phyloP scores from a whole-genome alignment of 75 land plant species.

The Larix kaempferi region DNA sequence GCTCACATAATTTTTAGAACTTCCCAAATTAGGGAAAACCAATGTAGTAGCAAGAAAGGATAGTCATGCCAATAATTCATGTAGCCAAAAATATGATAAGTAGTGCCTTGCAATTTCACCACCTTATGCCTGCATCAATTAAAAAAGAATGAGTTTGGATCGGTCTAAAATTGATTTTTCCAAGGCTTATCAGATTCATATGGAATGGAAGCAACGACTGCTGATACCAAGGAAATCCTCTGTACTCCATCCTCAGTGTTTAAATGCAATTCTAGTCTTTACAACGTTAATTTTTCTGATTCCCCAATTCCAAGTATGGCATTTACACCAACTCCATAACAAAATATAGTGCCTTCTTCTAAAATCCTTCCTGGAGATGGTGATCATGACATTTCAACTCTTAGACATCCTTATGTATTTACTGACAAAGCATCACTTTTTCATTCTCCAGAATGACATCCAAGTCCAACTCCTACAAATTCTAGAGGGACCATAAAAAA shows the following conservation, averaged over 20 bases:
- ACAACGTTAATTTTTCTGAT: neutral
- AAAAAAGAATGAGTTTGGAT: neutral
- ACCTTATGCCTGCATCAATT: too few species aligned
- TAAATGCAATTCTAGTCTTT: neutral
- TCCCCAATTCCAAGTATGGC: too few species aligned
- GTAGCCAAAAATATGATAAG: neutral
- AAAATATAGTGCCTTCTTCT: too few species aligned
- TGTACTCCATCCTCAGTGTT: neutral
- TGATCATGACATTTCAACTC: neutral
- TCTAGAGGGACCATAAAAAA: too few species aligned
- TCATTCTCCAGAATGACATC: too few species aligned
- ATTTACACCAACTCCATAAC: too few species aligned
- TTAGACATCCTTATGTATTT: too few species aligned
- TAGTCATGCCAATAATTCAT: neutral
- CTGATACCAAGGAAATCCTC: neutral
- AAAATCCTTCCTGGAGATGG: neutral
- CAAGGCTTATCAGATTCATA: too few species aligned
- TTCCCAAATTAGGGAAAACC: neutral
- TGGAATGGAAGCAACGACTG: neutral
- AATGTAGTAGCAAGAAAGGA: conserved; percentile 1
- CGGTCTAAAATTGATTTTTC: conserved; percentile 3
- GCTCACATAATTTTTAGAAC: neutral
- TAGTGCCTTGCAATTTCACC: conserved; percentile 1
- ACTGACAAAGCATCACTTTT: too few species aligned
- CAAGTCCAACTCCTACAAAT: too few species aligned